Conservation (phyloP, 1,284 basidiomycete species). For the Cutaneotrichosporon mucoides region DNA sequence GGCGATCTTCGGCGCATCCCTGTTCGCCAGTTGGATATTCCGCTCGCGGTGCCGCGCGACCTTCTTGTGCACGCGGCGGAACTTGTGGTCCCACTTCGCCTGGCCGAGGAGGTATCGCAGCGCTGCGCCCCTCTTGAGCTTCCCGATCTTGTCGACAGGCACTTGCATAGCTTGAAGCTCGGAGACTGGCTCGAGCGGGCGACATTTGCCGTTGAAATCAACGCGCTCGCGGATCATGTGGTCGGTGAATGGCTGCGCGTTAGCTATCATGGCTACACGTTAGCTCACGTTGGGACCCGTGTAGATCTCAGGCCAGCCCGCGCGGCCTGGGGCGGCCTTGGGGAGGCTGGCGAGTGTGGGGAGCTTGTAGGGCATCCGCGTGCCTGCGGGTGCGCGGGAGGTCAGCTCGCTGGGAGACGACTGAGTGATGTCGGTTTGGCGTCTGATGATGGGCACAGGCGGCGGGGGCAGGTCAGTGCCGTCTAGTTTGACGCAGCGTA, state of each 20-base stretch:
- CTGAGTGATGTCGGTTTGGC: no score
- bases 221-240: conserved; percentile 85
- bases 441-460: no score
- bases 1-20: conserved; percentile 21
- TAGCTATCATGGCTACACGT: neutral
- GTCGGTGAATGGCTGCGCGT: conserved; percentile 43
- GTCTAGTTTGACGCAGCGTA: no score
- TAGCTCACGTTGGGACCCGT: conserved; percentile 51
- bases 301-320: conserved; percentile 66
- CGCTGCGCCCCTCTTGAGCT: conserved; percentile 53
- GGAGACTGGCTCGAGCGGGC: conserved; percentile 68
- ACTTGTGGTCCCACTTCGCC: conserved; percentile 47
- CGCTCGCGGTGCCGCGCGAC: conserved; percentile 39
- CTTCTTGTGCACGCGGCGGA: conserved; percentile 30
- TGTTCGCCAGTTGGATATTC: conserved; percentile 38
- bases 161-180: conserved; percentile 65
- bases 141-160: conserved; percentile 56
- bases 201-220: conserved; percentile 68
- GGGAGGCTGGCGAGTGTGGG: neutral
- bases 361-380: neutral
- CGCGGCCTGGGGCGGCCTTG: conserved; percentile 49
- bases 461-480: no score
- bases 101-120: conserved; percentile 49
- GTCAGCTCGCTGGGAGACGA: no score
- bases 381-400: no score